phyloP scores from a whole-genome alignment of 768 basidiomycete species.

The Tylopilus balloui region DNA sequence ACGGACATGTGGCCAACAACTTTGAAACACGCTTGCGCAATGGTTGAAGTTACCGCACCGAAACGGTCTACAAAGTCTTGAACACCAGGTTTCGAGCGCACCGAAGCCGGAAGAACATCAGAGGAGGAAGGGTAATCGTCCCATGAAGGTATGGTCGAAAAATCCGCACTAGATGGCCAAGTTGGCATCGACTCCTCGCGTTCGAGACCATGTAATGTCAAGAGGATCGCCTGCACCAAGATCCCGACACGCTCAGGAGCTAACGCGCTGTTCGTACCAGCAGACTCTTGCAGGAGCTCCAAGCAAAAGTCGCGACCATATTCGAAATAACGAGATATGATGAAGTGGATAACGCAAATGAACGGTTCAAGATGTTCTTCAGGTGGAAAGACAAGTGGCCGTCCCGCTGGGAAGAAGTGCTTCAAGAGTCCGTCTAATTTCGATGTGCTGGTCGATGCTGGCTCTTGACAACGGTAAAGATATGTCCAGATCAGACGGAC shows the following conservation, averaged over 20 bases:
- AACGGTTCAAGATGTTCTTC: slow-evolving; percentile 80
- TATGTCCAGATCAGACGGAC: slow-evolving; percentile 90
- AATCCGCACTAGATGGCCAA: slow-evolving; percentile 79
- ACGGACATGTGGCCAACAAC: slow-evolving; percentile 72
- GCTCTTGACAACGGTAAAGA: slow-evolving; percentile 88
- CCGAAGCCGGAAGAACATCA: slow-evolving; percentile 50
- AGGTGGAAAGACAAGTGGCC: slow-evolving; percentile 52
- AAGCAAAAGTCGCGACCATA: slow-evolving; percentile 79
- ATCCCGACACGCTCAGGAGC: slow-evolving; percentile 73
- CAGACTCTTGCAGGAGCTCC: slow-evolving; percentile 72
- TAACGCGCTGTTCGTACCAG: slow-evolving; percentile 41
- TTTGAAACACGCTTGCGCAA: slow-evolving; percentile 58
- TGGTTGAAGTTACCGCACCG: slow-evolving; percentile 49
- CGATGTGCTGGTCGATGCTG: slow-evolving; percentile 70
- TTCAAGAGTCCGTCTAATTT: slow-evolving; percentile 74
- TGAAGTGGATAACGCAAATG: slow-evolving; percentile 74
- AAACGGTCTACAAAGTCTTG: slow-evolving; percentile 68
- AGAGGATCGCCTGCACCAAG: slow-evolving; percentile 70
- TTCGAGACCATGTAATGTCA: slow-evolving; percentile 69
- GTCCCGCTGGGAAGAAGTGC: slow-evolving; percentile 73
- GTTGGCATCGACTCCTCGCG: slow-evolving; percentile 62
- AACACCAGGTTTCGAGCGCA: slow-evolving; percentile 61
- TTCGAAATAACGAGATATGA: slow-evolving; percentile 79
- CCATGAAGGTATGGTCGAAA: slow-evolving; percentile 45
- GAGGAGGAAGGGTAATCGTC: slow-evolving; percentile 72